Evolutionary conservation across 441 rosid species (phyloP).

Genomic region (Gossypium schwendimanii): DNA sequence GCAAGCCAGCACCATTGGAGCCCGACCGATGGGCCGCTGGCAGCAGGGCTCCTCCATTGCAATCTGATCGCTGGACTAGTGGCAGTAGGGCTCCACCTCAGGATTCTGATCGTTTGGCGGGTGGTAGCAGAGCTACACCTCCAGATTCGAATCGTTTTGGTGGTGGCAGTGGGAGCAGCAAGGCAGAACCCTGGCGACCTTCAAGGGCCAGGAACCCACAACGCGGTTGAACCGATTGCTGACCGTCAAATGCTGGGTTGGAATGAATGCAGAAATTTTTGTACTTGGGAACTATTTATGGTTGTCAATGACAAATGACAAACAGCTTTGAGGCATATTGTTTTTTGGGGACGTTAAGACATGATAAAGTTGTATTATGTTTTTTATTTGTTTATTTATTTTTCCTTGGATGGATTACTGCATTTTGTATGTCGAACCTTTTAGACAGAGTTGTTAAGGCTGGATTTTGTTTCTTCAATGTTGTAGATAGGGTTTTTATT

Average conservation of each 20-base stretch:
- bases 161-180: not conserved
- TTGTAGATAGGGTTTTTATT: not conserved
- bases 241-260: not conserved
- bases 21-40: conserved; percentile 35
- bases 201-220: conserved; percentile 6
- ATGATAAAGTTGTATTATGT: not conserved
- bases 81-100: conserved; percentile 27
- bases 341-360: not conserved
- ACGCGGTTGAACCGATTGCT: not conserved
- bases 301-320: not conserved
- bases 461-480: not conserved
- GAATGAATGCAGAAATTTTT: not conserved
- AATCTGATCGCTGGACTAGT: conserved; percentile 41
- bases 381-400: not conserved
- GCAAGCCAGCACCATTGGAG: conserved; percentile 28
- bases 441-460: not conserved
- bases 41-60: conserved; percentile 24
- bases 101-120: conserved; percentile 18
- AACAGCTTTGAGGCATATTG: not conserved
- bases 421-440: not conserved
- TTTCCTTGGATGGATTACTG: too few relatives aligned
- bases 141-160: conserved; percentile 20
- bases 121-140: conserved; percentile 24
- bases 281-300: not conserved
- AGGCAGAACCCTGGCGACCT: conserved; percentile 18